Base-by-base conservation (phyloP, 768 basidiomycete species). In the Kwoniella heveanensis region DNA sequence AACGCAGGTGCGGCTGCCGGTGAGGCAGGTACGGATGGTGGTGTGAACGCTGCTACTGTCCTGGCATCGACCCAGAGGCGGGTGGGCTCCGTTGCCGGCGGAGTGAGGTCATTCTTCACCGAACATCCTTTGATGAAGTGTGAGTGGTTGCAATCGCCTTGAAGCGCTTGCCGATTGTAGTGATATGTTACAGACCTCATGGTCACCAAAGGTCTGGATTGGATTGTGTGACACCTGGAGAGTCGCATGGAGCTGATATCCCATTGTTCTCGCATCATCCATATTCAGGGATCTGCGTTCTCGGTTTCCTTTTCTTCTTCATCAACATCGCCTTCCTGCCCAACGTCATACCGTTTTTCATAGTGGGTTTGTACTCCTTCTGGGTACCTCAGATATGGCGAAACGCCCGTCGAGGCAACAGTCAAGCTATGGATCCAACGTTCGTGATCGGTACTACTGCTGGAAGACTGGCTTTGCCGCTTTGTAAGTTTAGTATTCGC, bases 341-440 rank as follows among this genome's bases (percentile, higher is more conserved):
- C 6, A 61, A 56, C 71, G 90, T 71, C 86, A 86, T 22, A 85
- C 90, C 48, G 85, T 88, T 8, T 82, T 90, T 69, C 67, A 88
- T 93, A 32, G 85, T 83, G 10, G 76, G 82, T 26, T 84, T 90
- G 60, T 92, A 94, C 78, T 88, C 88, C 6, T 84, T 93, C 72
- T 96, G 92, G 92, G 69, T 88, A 4, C 88, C 90, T 2, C 92
- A 94, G 79, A 91, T 96, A 52, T 82, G 88, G 57, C 84, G 92
- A 24, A 89, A 91, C 17, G 86, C 84, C 17, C 84, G 85, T 22
- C 85, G 90, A 24, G 89, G 88, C 9, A 84, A 90, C 63, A 83
- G 84, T 8, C 88, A 88, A 72, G 89, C 88, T 0, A 74, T 95
- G 47, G 82, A 84, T 8, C 82, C 81, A 49, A 85, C 87, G 70